These are phyloP conservation scores for Eucalyptus curtisii DNA, from an alignment of 345 rosid species.

Conservation along the genomic window DNA sequence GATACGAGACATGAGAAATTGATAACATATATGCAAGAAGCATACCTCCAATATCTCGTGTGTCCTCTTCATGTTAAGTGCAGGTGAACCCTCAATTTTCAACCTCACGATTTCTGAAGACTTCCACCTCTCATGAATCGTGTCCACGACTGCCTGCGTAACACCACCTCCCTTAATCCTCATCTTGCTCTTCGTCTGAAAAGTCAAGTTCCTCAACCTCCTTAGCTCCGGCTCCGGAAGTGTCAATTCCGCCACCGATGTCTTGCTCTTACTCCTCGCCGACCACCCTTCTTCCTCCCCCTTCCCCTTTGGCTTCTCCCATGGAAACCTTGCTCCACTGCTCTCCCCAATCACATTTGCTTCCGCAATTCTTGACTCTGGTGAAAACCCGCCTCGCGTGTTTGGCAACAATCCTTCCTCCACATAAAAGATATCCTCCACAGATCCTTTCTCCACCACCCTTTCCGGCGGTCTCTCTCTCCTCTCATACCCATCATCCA, in stretches of 20 bases:
- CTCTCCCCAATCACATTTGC: slow-evolving; percentile 21
- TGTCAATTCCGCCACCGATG: slow-evolving; percentile 61
- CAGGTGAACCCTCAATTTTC: slow-evolving; percentile 73
- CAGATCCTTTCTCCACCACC: slow-evolving; percentile 60
- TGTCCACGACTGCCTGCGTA: slow-evolving; percentile 59
- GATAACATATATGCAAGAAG: neutral
- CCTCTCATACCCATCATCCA: slow-evolving; percentile 28
- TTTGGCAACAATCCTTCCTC: slow-evolving; percentile 61
- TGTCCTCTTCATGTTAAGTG: slow-evolving; percentile 85
- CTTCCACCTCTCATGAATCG: slow-evolving; percentile 73
- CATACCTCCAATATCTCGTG: slow-evolving; percentile 93
- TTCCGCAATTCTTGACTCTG: slow-evolving; percentile 31
- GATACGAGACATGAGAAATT: neutral
- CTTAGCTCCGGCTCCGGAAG: slow-evolving; percentile 62
- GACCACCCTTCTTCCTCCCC: slow-evolving; percentile 33
- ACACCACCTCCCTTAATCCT: slow-evolving; percentile 61
- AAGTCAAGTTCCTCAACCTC: slow-evolving; percentile 72
- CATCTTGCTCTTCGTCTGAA: slow-evolving; percentile 44
- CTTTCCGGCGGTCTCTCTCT: slow-evolving; percentile 21
- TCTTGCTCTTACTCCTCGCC: slow-evolving; percentile 43
- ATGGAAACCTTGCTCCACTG: slow-evolving; percentile 67
- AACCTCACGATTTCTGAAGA: slow-evolving; percentile 68
- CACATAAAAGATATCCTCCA: slow-evolving; percentile 59
- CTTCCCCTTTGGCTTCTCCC: slow-evolving; percentile 54
- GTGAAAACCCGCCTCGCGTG: slow-evolving; percentile 47